Percentiles rank a stretch among this genome's conserved stretches.
phyloP scores from a whole-genome alignment of 306 rosid genomes.

The Trichosanthes truncata region DNA sequence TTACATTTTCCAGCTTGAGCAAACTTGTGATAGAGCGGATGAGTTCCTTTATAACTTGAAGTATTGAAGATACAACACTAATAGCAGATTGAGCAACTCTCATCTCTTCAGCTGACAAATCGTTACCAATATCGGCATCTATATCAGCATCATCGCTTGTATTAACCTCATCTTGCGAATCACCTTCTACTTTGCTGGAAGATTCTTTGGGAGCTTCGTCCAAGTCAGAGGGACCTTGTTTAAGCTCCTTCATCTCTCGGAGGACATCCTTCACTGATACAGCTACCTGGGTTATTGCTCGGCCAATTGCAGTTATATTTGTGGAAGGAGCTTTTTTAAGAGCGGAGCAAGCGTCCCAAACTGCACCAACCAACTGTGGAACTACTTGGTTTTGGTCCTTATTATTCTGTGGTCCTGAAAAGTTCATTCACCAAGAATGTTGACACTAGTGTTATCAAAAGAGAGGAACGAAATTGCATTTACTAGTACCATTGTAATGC shows the following conservation, averaged over 20 bases:
- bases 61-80: slow-evolving; percentile 43
- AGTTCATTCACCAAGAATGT: slow-evolving; percentile 16
- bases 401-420: slow-evolving; percentile 38
- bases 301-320: slow-evolving; percentile 73
- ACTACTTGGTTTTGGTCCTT: slow-evolving; percentile 37
- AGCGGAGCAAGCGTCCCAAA: slow-evolving; percentile 80
- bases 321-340: slow-evolving; percentile 73
- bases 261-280: slow-evolving; percentile 84
- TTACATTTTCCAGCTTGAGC: slow-evolving; percentile 55
- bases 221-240: slow-evolving; percentile 36
- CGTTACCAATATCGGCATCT: slow-evolving; percentile 73
- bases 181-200: slow-evolving; percentile 17
- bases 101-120: slow-evolving; percentile 83
- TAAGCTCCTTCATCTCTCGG: slow-evolving; percentile 91
- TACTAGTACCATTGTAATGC: not conserved
- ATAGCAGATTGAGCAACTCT: slow-evolving; percentile 50
- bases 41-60: slow-evolving; percentile 55
- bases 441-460: not conserved
- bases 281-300: slow-evolving; percentile 72
- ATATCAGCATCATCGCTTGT: slow-evolving; percentile 49
- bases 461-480: not conserved
- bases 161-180: slow-evolving; percentile 27
- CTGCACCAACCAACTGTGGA: slow-evolving; percentile 65
- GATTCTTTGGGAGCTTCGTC: slow-evolving; percentile 24
- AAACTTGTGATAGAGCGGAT: slow-evolving; percentile 64